phyloP scores from a whole-genome alignment of 192 early-diverging fungal species.

The Gonapodya prolifera region DNA sequence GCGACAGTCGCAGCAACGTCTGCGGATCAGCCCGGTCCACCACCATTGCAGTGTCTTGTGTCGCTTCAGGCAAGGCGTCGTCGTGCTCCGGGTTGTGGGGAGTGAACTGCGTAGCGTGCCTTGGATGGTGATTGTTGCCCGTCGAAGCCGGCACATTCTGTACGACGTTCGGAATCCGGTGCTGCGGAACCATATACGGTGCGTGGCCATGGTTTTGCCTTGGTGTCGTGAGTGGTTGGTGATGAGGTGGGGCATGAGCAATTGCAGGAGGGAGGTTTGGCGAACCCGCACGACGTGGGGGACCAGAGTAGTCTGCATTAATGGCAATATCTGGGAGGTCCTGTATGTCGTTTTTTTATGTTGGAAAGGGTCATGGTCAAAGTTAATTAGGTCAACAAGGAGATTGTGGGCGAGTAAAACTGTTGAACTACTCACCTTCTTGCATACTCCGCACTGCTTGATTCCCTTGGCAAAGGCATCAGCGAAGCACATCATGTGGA shows the following conservation, averaged over 20 bases:
- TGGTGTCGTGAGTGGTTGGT: too few species aligned
- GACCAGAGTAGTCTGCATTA: too few species aligned
- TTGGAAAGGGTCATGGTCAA: too few species aligned
- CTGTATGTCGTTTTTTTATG: not conserved
- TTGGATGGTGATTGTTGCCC: too few species aligned
- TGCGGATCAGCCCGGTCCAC: not conserved
- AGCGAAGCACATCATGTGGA: not conserved
- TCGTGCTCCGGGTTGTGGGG: not conserved
- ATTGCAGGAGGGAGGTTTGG: not conserved
- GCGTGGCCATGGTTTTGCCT: too few species aligned
- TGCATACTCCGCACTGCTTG: not conserved
- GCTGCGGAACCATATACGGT: too few species aligned
- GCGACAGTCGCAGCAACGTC: not conserved
- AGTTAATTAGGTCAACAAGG: not conserved
- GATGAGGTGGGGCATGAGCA: not conserved
- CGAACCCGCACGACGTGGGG: too few species aligned
- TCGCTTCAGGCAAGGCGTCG: not conserved
- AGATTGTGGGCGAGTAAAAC: not conserved
- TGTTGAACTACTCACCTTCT: not conserved
- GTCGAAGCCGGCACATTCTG: too few species aligned
- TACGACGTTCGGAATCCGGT: too few species aligned
- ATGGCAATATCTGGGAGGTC: not conserved
- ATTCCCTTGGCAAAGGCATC: not conserved
- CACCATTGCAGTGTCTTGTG: not conserved
- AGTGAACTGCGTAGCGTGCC: not conserved